These are phyloP conservation scores for Boletus subcaerulescens DNA, from an alignment of 768 basidiomycete genomes.

Conservation along the genomic window DNA sequence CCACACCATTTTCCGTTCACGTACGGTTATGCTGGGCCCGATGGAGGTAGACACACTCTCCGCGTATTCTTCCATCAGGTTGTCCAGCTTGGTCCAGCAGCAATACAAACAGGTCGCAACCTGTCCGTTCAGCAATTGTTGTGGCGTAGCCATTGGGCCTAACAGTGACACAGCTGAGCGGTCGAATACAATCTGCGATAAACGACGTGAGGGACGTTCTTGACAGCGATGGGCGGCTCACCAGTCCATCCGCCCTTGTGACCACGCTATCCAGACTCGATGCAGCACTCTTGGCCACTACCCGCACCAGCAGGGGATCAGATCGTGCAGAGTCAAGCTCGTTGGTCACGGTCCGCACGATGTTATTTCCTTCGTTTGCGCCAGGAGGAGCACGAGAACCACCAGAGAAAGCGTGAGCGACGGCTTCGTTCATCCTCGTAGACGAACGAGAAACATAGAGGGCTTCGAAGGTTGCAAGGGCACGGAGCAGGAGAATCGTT, in stretches of 20 bases:
- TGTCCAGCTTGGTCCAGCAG: slow-evolving; percentile 26
- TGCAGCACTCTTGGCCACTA: slow-evolving; percentile 72
- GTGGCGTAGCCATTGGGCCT: slow-evolving; percentile 74
- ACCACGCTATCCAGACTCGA: slow-evolving; percentile 68
- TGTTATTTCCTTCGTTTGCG: slow-evolving; percentile 68
- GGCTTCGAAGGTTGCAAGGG: slow-evolving; percentile 79
- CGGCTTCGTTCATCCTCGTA: slow-evolving; percentile 78
- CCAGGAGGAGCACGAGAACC: slow-evolving; percentile 70
- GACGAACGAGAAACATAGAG: slow-evolving; percentile 86
- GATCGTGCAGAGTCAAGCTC: slow-evolving; percentile 55
- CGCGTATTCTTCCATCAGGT: slow-evolving; percentile 23
- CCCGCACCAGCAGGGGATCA: slow-evolving; percentile 81
- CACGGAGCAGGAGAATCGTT: slow-evolving; percentile 82
- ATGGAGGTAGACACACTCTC: slow-evolving; percentile 51
- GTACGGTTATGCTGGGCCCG: slow-evolving; percentile 56
- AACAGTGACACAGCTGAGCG: slow-evolving; percentile 71
- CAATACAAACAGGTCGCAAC: slow-evolving; percentile 63
- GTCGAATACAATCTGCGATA: slow-evolving; percentile 58
- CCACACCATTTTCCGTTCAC: slow-evolving; percentile 9
- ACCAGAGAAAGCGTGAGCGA: slow-evolving; percentile 71
- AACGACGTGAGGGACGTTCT: background rate
- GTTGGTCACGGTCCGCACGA: slow-evolving; percentile 78
- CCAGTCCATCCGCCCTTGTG: slow-evolving; percentile 63
- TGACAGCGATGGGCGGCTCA: slow-evolving; percentile 34
- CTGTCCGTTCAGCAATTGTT: slow-evolving; percentile 75